These are phyloP conservation scores for Pseudogymnoascus verrucosus DNA, from an alignment of 2,329 filamentous ascomycete genomes.

Conservation along the genomic window DNA sequence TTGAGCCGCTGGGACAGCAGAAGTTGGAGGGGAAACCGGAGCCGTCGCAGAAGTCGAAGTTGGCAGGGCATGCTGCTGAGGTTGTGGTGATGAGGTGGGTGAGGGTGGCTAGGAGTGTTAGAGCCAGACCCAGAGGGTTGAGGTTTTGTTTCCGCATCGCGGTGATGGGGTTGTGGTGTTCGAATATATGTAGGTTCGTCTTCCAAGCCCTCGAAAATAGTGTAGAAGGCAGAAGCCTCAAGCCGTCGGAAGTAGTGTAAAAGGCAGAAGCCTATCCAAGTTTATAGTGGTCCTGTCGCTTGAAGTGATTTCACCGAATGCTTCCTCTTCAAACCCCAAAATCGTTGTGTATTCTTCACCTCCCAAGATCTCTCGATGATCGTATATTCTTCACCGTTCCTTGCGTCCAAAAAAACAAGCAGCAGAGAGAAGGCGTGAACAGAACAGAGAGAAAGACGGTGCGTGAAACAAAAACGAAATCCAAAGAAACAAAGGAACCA, in stretches of 20 bases:
- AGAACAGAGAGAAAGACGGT: constrained; percentile 20
- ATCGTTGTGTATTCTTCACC: not conserved
- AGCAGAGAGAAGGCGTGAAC: not conserved
- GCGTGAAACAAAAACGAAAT: not conserved
- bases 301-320: not conserved
- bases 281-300: not conserved
- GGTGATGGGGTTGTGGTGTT: not conserved
- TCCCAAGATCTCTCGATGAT: not conserved
- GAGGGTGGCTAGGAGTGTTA: not conserved
- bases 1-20: constrained; percentile 50
- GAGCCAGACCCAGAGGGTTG: not conserved
- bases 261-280: not conserved
- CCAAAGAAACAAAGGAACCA: not conserved
- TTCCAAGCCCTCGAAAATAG: not conserved
- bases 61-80: constrained; percentile 36
- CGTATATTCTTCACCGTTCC: not conserved
- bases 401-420: not conserved
- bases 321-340: not conserved
- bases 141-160: not conserved
- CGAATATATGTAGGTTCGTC: not conserved
- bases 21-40: constrained; percentile 52
- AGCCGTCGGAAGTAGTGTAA: not conserved
- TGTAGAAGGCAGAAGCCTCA: not conserved
- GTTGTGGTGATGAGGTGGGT: constrained; percentile 27
- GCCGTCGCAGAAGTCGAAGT: constrained; percentile 44